Conservation (phyloP, 768 basidiomycete genomes). For the Rhodotorula sphaerocarpa region DNA sequence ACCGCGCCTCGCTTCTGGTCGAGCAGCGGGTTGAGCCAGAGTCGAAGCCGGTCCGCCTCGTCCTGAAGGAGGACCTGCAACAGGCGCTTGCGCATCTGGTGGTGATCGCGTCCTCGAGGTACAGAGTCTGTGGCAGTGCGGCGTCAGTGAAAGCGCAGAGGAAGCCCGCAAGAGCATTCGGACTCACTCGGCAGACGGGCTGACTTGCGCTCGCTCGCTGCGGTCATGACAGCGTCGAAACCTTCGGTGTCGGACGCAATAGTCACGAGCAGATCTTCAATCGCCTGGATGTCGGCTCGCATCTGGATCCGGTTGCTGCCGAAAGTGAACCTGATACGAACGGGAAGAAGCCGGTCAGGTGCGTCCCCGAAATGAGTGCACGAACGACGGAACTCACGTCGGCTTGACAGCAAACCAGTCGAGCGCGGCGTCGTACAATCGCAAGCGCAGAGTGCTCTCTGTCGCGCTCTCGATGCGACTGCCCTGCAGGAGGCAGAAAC, state of each 20-base stretch:
- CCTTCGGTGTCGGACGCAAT: constrained; percentile 23
- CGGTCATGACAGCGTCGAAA: constrained; percentile 37
- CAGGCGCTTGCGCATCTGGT: constrained; percentile 63
- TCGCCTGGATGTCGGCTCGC: constrained; percentile 73
- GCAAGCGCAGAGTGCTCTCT: constrained; percentile 65
- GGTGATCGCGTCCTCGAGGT: constrained; percentile 54
- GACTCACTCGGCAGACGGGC: constrained; percentile 39
- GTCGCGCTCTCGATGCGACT: constrained; percentile 74
- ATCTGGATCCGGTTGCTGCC: constrained; percentile 89
- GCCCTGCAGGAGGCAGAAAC: constrained; percentile 81
- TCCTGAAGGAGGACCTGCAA: constrained; percentile 80
- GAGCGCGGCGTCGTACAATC: constrained; percentile 69
- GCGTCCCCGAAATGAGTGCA: too few species aligned
- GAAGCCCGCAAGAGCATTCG: background rate
- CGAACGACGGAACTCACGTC: background rate
- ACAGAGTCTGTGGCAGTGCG: constrained; percentile 36
- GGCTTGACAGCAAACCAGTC: constrained; percentile 81
- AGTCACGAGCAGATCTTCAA: constrained; percentile 61
- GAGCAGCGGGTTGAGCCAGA: constrained; percentile 82
- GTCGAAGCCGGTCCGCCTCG: constrained; percentile 72
- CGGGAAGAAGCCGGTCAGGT: background rate
- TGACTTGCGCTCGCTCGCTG: constrained; percentile 44
- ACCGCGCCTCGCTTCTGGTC: constrained; percentile 64
- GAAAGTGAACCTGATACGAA: constrained; percentile 78
- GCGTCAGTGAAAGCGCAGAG: background rate